Evolutionary conservation across 331 rosid genomes (phyloP).

Genomic region (Malus hybrid): DNA sequence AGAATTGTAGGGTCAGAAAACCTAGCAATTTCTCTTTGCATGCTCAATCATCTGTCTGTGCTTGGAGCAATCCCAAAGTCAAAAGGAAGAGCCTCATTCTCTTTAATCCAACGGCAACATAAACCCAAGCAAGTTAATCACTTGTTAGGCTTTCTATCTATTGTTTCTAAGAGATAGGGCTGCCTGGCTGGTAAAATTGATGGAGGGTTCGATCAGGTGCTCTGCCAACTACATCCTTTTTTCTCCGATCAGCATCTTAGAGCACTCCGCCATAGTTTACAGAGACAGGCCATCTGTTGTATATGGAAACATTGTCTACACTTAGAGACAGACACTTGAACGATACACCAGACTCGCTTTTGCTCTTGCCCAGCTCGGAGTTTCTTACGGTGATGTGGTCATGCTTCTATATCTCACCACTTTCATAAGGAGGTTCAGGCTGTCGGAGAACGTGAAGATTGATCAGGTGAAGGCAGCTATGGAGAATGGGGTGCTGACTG

Average conservation of each 20-base stretch:
- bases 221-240: constrained; percentile 24
- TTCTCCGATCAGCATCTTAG: constrained; percentile 28
- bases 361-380: constrained; percentile 16
- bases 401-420: too few species aligned
- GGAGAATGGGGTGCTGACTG: too few species aligned
- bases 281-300: constrained; percentile 23
- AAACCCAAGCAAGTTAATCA: background rate
- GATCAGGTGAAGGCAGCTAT: too few species aligned
- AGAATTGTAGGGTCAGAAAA: too few species aligned
- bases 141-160: background rate
- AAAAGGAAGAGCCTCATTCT: too few species aligned
- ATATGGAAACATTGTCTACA: constrained; percentile 13
- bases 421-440: too few species aligned
- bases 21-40: too few species aligned
- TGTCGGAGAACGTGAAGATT: too few species aligned
- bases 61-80: too few species aligned
- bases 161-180: background rate
- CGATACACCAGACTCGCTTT: constrained; percentile 28
- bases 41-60: too few species aligned
- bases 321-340: constrained; percentile 22
- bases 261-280: constrained; percentile 23
- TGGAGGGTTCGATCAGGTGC: constrained; percentile 27
- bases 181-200: background rate
- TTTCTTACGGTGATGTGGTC: constrained; percentile 22
- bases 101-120: too few species aligned